A percentile compares a stretch with the other conserved stretches of the same genome.
phyloP scores from a whole-genome alignment of 306 rosid genomes.

The Lithocarpus polystachyus region DNA sequence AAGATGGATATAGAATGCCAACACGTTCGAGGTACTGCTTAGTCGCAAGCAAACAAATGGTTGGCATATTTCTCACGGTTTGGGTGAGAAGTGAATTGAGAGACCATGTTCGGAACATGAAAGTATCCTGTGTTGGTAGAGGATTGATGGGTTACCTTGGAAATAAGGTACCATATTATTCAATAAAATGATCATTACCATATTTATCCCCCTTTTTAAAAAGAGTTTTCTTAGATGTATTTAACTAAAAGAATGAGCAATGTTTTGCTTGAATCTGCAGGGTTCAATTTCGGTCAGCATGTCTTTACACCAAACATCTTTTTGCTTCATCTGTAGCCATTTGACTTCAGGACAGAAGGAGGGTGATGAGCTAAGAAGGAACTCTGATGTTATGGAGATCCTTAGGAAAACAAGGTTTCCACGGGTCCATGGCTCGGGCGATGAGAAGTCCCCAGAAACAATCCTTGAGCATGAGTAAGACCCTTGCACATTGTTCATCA shows the following conservation, averaged over 20 bases:
- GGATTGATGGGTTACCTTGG: slow-evolving; percentile 99
- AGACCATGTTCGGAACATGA: slow-evolving; percentile 90
- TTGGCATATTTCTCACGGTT: slow-evolving; percentile 90
- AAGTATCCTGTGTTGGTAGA: slow-evolving; percentile 94
- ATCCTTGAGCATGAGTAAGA: slow-evolving; percentile 97
- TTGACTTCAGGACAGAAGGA: slow-evolving; percentile 97
- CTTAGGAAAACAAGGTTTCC: slow-evolving; percentile 96
- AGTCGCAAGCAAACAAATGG: slow-evolving; percentile 99
- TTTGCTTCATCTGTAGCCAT: slow-evolving; percentile 94
- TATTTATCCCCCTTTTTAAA: slow-evolving; percentile 4
- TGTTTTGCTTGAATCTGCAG: slow-evolving; percentile 52
- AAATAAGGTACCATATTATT: slow-evolving; percentile 70
- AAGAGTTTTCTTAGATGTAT: not conserved
- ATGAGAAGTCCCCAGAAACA: slow-evolving; percentile 90
- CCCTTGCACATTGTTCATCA: slow-evolving; percentile 15
- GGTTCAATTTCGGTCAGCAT: slow-evolving; percentile 96
- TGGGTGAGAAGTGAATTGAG: slow-evolving; percentile 93
- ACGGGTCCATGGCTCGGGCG: slow-evolving; percentile 59
- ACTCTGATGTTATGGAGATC: slow-evolving; percentile 93
- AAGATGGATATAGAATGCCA: slow-evolving; percentile 75
- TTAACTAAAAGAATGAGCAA: slow-evolving; percentile 4
- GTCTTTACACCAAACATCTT: slow-evolving; percentile 93
- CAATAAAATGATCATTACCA: not conserved
- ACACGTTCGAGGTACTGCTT: slow-evolving; percentile 88
- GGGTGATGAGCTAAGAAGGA: slow-evolving; percentile 96